A percentile compares a stretch with the other conserved stretches of the same genome.
Evolutionary conservation across 2,329 filamentous ascomycete genomes (phyloP).

Genomic region (Colletotrichum lentis): DNA sequence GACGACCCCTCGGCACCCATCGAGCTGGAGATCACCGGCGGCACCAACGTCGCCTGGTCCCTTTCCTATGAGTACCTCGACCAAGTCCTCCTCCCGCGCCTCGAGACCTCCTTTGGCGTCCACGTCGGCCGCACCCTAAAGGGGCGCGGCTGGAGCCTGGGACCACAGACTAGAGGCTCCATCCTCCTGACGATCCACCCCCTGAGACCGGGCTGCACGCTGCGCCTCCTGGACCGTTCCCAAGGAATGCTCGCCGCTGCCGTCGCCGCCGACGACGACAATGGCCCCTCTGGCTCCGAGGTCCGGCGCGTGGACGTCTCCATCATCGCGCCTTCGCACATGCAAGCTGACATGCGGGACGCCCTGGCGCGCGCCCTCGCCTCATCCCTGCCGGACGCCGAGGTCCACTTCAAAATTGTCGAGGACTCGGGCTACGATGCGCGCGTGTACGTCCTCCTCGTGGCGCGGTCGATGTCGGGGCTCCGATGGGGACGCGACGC

Average conservation of each 20-base stretch:
- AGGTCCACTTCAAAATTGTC: slow-evolving; percentile 54
- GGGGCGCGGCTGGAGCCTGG: slow-evolving; percentile 61
- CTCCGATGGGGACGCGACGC: slow-evolving; percentile 60
- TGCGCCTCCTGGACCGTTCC: slow-evolving; percentile 47
- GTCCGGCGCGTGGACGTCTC: slow-evolving; percentile 60
- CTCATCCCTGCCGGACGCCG: slow-evolving; percentile 53
- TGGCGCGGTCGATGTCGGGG: slow-evolving; percentile 57
- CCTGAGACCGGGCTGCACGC: slow-evolving; percentile 45
- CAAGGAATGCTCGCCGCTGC: too few relatives aligned
- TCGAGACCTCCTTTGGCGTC: slow-evolving; percentile 61
- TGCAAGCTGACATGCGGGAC: slow-evolving; percentile 53
- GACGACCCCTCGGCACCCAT: slow-evolving; percentile 47
- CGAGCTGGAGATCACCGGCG: slow-evolving; percentile 62
- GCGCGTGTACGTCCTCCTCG: slow-evolving; percentile 65
- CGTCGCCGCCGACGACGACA: not conserved
- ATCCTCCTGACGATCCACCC: slow-evolving; percentile 55
- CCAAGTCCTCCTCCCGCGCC: slow-evolving; percentile 65
- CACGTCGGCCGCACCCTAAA: slow-evolving; percentile 55
- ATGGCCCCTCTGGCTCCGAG: slow-evolving; percentile 42
- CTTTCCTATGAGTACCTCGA: slow-evolving; percentile 69
- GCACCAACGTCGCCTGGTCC: slow-evolving; percentile 67
- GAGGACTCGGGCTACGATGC: slow-evolving; percentile 62
- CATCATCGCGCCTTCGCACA: slow-evolving; percentile 57
- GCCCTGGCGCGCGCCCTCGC: slow-evolving; percentile 53
- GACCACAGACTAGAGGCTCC: slow-evolving; percentile 52